Evolutionary conservation across 441 rosid species (phyloP), one percentile per base, ranked within the genome.

Genomic region (Euphorbia corollata): DNA sequence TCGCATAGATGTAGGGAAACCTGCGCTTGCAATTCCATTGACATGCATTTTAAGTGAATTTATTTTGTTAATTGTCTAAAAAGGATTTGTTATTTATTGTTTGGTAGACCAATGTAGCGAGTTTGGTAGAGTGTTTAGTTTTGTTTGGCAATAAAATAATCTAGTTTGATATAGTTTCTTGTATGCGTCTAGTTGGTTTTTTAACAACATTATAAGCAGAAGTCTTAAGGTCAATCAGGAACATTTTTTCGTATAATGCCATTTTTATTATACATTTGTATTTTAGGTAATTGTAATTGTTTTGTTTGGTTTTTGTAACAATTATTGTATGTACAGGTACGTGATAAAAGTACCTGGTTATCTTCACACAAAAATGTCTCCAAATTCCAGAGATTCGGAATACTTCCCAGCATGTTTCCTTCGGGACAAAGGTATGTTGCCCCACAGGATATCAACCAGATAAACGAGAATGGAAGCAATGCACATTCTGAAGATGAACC

Each of bases 381-480:
- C 20, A 84, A 81, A 72, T 80, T 65, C 70, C 78, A 79, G 16
- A 86, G 84, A 73, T 81, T 66, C 63, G 89, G 86, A 62, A 77
- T 85, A 77, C 71, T 76, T 61, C 84, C 84, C 66, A 86, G 97
- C 76, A 89, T 91, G 98, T 89, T 91, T 77, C 98, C 98, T 78
- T 84, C 92, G 66, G 93, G 93, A 32, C 80, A 68, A 79, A 79
- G 71, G 20, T 74, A 70, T 61, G 60, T 20, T 41, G 80, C 83
- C 50, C 58, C 76, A 22, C 63, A 75, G 64, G 76, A 81, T 56
- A 24, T 68, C 66, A 61, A 36, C 61, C 88, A 81, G 79, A 36
- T 70, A 68, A 19, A 56, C 61, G 89, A 81, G 79, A 82, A 77
- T 62, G 75, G 71, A 68, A 60, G 36, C 59, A 41, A 61, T 68